phyloP scores from a whole-genome alignment of 1,139 yeast genomes.

The Protomyces inouyei region DNA sequence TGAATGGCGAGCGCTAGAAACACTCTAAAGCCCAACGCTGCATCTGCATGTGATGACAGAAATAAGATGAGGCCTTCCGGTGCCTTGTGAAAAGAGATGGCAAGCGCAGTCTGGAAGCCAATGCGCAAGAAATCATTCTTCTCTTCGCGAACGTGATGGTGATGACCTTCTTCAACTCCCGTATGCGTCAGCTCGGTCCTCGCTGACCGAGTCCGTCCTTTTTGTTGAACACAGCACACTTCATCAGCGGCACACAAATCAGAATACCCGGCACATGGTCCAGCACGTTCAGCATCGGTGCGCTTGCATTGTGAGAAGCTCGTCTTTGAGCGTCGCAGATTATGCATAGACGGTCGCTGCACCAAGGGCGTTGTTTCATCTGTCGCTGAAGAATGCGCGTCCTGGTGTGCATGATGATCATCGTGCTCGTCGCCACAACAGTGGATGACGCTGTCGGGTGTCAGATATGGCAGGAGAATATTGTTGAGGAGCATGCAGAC shows the following conservation, averaged over 20 bases:
- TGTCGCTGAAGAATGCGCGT: neutral
- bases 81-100: constrained; percentile 79
- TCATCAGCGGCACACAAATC: neutral
- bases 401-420: neutral
- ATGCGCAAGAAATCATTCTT: constrained; percentile 63
- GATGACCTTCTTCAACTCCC: constrained; percentile 1
- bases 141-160: neutral
- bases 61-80: constrained; percentile 93
- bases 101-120: constrained; percentile 84
- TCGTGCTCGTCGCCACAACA: constrained; percentile 19
- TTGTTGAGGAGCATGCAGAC: constrained; percentile 51
- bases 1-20: constrained; percentile 81
- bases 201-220: neutral
- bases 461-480: constrained; percentile 47
- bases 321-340: neutral
- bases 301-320: neutral
- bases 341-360: neutral
- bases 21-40: constrained; percentile 68
- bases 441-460: constrained; percentile 26
- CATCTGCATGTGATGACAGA: constrained; percentile 70
- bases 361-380: neutral
- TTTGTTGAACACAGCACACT: neutral
- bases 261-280: neutral
- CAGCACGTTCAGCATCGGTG: neutral
- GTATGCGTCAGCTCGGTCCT: constrained; percentile 63